Evolutionary conservation across 2,329 filamentous ascomycete genomes (phyloP).

Genomic region (Alternaria dauci): DNA sequence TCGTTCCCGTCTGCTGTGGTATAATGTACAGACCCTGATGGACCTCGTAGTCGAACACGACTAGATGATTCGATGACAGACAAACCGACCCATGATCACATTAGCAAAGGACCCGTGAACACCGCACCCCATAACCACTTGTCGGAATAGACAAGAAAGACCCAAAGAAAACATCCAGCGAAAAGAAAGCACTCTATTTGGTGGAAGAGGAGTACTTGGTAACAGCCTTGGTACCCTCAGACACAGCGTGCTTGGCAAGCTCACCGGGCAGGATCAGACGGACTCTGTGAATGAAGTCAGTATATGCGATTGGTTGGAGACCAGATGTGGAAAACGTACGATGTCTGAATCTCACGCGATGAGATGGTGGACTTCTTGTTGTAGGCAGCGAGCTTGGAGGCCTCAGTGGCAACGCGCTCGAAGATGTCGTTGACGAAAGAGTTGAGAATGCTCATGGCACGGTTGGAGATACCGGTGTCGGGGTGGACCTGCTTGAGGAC

Average conservation of each 20-base stretch:
- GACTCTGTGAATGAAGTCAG: conserved; percentile 64
- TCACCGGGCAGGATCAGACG: conserved; percentile 97
- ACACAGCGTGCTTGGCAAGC: conserved; percentile 99
- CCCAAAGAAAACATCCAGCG: conserved; percentile 59
- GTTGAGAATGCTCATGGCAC: conserved; percentile 99
- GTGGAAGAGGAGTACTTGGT: conserved; percentile 99
- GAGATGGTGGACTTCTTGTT: conserved; percentile 99
- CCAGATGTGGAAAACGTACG: conserved; percentile 60
- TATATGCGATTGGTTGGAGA: not conserved
- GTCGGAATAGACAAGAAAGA: conserved; percentile 59
- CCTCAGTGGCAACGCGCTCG: conserved; percentile 98
- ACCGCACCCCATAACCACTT: conserved; percentile 54
- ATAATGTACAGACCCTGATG: conserved; percentile 54
- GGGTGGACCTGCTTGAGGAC: conserved; percentile 99
- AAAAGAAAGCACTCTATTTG: conserved; percentile 75
- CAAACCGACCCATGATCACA: conserved; percentile 62
- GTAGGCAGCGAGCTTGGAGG: conserved; percentile 98
- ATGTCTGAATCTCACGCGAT: conserved; percentile 98
- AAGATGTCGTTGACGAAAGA: conserved; percentile 99
- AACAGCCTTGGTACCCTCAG: conserved; percentile 99
- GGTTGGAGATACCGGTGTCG: conserved; percentile 99
- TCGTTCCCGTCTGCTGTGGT: conserved; percentile 53
- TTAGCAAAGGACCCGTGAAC: conserved; percentile 58
- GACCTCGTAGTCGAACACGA: conserved; percentile 51
- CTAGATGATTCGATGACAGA: conserved; percentile 50